phyloP scores from a whole-genome alignment of 371 early-diverging fungal genomes.

The Circinella umbellata region DNA sequence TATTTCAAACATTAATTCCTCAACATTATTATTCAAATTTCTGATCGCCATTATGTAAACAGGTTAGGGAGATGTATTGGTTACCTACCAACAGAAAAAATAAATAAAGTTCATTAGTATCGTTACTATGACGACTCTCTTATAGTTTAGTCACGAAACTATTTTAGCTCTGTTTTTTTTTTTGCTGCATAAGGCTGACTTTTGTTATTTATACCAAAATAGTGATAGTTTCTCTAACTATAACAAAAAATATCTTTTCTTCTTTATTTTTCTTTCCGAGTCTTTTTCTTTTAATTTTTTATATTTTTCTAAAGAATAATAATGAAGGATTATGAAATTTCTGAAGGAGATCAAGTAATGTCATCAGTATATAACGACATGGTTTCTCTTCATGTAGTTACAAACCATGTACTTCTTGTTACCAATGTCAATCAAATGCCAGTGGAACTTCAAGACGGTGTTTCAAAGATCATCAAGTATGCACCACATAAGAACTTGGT shows the following conservation, averaged over 20 bases:
- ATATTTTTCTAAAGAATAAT: background rate
- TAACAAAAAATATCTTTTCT: background rate
- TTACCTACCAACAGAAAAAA: too few species aligned
- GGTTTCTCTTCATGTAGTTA: constrained; percentile 12
- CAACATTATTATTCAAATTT: too few species aligned
- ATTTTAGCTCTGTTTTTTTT: too few species aligned
- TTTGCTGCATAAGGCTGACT: too few species aligned
- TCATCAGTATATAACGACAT: constrained; percentile 7
- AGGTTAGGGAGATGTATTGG: too few species aligned
- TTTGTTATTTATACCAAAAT: too few species aligned
- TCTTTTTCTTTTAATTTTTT: background rate
- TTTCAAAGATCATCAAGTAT: constrained; percentile 59
- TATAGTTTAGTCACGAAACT: too few species aligned
- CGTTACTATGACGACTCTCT: too few species aligned
- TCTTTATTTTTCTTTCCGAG: background rate
- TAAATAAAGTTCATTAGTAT: too few species aligned
- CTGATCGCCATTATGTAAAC: too few species aligned
- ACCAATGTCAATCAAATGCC: constrained; percentile 58
- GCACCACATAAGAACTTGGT: constrained; percentile 60
- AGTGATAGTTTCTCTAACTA: too few species aligned
- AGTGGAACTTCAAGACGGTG: constrained; percentile 63
- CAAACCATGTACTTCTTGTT: constrained; percentile 40
- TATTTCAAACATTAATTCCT: too few species aligned
- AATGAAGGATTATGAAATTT: constrained; percentile 4
- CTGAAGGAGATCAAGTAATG: constrained; percentile 11